Evolutionary conservation across 2,329 filamentous ascomycete species (phyloP).

Genomic region (Stagonosporopsis vannaccii): DNA sequence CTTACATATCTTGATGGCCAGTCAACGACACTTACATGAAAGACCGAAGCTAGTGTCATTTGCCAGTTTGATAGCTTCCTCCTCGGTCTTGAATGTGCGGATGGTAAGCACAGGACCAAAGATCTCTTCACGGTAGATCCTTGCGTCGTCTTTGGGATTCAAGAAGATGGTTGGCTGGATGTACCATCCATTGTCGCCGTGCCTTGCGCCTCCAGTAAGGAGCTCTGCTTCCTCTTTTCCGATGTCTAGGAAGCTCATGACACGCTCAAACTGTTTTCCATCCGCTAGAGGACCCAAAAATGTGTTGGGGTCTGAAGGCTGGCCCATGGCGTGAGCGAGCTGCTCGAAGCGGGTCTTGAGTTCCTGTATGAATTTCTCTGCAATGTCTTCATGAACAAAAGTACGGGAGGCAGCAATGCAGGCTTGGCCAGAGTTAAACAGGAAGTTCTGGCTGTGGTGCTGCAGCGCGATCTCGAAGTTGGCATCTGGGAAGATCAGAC

Average conservation of each 20-base stretch:
- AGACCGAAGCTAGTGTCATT: slow-evolving; percentile 44
- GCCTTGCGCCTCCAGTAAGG: slow-evolving; percentile 36
- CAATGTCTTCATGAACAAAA: slow-evolving; percentile 40
- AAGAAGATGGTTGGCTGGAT: slow-evolving; percentile 43
- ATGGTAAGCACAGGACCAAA: slow-evolving; percentile 44
- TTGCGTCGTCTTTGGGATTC: slow-evolving; percentile 31
- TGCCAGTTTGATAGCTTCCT: slow-evolving; percentile 41
- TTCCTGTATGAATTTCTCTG: slow-evolving; percentile 36
- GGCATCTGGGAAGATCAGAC: slow-evolving; percentile 57
- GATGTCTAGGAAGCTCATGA: slow-evolving; percentile 40
- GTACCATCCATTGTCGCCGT: slow-evolving; percentile 38
- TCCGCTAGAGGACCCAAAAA: slow-evolving; percentile 43
- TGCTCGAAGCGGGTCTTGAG: slow-evolving; percentile 36
- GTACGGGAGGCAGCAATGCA: slow-evolving; percentile 39
- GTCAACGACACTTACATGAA: slow-evolving; percentile 11
- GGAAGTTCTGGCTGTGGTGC: slow-evolving; percentile 34
- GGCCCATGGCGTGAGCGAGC: slow-evolving; percentile 28
- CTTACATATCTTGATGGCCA: too few relatives aligned
- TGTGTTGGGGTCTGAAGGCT: slow-evolving; percentile 27
- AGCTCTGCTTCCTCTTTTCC: slow-evolving; percentile 40
- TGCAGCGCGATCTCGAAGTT: slow-evolving; percentile 55
- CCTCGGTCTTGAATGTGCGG: slow-evolving; percentile 43
- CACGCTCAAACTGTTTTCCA: slow-evolving; percentile 36
- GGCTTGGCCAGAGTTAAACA: slow-evolving; percentile 38
- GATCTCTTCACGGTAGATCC: slow-evolving; percentile 42